Evolutionary conservation across 768 basidiomycete species (phyloP).

Genomic region (Boletus subparvulus): DNA sequence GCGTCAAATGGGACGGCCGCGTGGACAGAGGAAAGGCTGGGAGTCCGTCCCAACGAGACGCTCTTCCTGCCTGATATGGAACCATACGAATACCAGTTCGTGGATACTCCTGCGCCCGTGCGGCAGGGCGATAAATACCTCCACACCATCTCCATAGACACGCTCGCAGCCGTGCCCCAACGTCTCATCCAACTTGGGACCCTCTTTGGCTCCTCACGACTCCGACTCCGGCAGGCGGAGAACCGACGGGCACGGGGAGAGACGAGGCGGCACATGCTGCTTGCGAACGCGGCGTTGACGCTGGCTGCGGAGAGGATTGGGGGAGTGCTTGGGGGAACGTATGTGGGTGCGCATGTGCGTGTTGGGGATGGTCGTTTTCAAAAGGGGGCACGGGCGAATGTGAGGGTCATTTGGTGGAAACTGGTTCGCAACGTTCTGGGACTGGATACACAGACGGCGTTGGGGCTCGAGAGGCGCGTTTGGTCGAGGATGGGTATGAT

Average conservation of each 20-base stretch:
- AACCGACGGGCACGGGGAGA: conserved; percentile 44
- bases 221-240: conserved; percentile 45
- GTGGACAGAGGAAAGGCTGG: conserved; percentile 19
- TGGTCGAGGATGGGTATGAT: background rate
- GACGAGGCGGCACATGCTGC: conserved; percentile 58
- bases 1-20: conserved; percentile 49
- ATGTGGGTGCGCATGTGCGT: conserved; percentile 66
- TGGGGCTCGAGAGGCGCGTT: conserved; percentile 26
- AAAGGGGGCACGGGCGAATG: conserved; percentile 39
- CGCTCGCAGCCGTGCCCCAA: conserved; percentile 23
- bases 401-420: conserved; percentile 54
- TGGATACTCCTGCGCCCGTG: conserved; percentile 14
- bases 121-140: conserved; percentile 15
- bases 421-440: conserved; percentile 52
- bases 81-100: conserved; percentile 49
- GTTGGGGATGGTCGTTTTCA: conserved; percentile 67
- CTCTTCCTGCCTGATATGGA: conserved; percentile 50
- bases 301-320: conserved; percentile 45
- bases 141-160: conserved; percentile 3
- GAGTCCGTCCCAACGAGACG: conserved; percentile 40
- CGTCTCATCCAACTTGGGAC: conserved; percentile 70
- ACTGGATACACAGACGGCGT: conserved; percentile 37
- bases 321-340: conserved; percentile 43
- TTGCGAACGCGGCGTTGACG: conserved; percentile 49
- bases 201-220: conserved; percentile 72